phyloP scores from a whole-genome alignment of 129 eudicot genomes.

The Artemisia argyi region DNA sequence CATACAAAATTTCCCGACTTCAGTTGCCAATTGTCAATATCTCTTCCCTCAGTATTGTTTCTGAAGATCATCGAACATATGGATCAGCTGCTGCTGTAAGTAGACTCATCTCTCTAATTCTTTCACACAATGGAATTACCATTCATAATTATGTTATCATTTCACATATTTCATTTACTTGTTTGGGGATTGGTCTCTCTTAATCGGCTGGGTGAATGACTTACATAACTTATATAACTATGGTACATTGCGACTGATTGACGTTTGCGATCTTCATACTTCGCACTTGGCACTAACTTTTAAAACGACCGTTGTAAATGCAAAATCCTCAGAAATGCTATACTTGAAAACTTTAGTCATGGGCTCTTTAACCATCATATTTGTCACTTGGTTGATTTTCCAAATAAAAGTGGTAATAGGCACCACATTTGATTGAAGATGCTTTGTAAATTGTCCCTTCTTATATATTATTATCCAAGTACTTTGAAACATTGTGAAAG shows the following conservation, averaged over 20 bases:
- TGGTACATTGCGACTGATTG: too few species aligned
- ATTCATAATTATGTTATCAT: not conserved
- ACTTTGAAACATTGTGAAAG: not conserved
- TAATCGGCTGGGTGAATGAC: slow-evolving; percentile 15
- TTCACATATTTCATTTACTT: slow-evolving; percentile 11
- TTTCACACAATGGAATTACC: not conserved
- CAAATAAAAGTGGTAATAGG: not conserved
- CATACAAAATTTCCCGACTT: slow-evolving; percentile 76
- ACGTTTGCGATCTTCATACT: too few species aligned
- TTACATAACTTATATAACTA: not conserved
- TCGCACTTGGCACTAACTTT: too few species aligned
- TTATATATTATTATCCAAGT: not conserved
- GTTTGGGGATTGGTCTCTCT: slow-evolving; percentile 14
- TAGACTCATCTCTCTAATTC: slow-evolving; percentile 14
- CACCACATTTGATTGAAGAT: not conserved
- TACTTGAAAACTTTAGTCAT: not conserved
- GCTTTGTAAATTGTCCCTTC: not conserved
- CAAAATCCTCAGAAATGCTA: too few species aligned
- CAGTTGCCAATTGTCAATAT: slow-evolving; percentile 78
- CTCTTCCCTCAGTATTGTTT: slow-evolving; percentile 62
- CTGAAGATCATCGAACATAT: slow-evolving; percentile 96
- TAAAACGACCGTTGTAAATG: too few species aligned
- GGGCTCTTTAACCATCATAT: not conserved
- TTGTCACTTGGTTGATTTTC: slow-evolving; percentile 13
- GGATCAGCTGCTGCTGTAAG: slow-evolving; percentile 93